A percentile compares a stretch with the other conserved stretches of the same genome.
These are phyloP conservation scores for Penicillium occitanis DNA, from an alignment of 2,329 filamentous ascomycete species.

Conservation along the genomic window DNA sequence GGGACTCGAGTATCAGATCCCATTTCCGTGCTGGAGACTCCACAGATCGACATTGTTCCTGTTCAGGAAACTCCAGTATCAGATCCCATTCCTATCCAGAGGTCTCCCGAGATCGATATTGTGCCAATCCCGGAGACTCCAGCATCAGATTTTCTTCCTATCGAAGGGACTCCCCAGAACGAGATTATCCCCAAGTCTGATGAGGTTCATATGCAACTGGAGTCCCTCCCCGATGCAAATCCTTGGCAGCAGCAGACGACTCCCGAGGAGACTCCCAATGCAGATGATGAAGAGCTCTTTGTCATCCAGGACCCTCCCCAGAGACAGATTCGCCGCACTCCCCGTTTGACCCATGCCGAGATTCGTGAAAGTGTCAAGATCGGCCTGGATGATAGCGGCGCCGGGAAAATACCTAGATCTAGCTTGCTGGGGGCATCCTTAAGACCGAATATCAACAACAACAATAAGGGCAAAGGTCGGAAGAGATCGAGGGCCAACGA, in stretches of 20 bases:
- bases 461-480: slow-evolving; percentile 6
- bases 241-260: not conserved
- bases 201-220: not conserved
- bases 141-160: not conserved
- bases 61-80: not conserved
- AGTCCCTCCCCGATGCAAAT: not conserved
- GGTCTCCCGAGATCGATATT: not conserved
- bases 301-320: not conserved
- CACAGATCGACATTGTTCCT: not conserved
- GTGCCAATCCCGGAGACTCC: not conserved
- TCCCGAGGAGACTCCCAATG: not conserved
- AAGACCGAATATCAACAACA: not conserved
- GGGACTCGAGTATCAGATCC: not conserved
- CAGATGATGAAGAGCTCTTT: slow-evolving; percentile 16
- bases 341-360: slow-evolving; percentile 9
- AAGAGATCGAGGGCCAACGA: slow-evolving; percentile 10
- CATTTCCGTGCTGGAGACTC: not conserved
- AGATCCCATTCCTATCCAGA: not conserved
- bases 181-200: not conserved
- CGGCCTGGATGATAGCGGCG: not conserved
- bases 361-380: slow-evolving; percentile 13
- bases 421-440: not conserved
- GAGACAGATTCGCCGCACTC: slow-evolving; percentile 2
- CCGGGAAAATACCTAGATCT: not conserved
- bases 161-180: not conserved